A percentile compares a stretch with the other conserved stretches of the same genome.
These are phyloP conservation scores for Sedum album DNA, from an alignment of 164 flowering plant genomes.

Conservation along the genomic window DNA sequence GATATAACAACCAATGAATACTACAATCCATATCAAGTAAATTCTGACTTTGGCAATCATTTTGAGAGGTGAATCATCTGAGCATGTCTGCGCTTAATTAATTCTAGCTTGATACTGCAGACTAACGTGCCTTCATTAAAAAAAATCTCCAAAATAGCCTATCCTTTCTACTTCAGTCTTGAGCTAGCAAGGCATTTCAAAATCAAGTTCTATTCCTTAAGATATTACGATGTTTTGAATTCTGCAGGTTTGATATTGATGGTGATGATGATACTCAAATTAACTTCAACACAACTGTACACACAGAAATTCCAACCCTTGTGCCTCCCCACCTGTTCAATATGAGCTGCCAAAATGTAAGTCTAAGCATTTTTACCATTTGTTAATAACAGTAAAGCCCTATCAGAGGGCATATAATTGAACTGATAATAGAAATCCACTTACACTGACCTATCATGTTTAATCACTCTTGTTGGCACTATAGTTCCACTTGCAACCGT, in stretches of 20 bases:
- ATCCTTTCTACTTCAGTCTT: neutral
- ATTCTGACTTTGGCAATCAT: conserved; percentile 25
- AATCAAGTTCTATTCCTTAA: neutral
- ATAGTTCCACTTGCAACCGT: neutral
- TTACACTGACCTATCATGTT: no score
- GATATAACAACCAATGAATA: conserved; percentile 66
- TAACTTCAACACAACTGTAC: conserved; percentile 40
- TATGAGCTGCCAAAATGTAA: conserved; percentile 40
- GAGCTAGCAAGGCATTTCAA: neutral
- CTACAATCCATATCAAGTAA: conserved; percentile 31
- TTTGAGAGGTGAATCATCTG: conserved; percentile 55
- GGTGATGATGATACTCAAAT: conserved; percentile 49
- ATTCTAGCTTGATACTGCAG: neutral
- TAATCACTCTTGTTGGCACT: neutral
- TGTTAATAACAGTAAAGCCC: neutral
- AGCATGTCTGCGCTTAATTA: neutral
- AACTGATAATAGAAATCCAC: neutral
- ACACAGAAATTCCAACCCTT: conserved; percentile 34
- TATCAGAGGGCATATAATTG: neutral
- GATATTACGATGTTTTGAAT: neutral
- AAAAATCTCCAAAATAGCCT: neutral
- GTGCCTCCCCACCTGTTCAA: conserved; percentile 54
- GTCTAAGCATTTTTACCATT: neutral
- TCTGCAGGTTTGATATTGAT: conserved; percentile 66
- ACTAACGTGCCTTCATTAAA: neutral